Evolutionary conservation across 208 protist species (phyloP).

Genomic region (Strigomonas culicis): DNA sequence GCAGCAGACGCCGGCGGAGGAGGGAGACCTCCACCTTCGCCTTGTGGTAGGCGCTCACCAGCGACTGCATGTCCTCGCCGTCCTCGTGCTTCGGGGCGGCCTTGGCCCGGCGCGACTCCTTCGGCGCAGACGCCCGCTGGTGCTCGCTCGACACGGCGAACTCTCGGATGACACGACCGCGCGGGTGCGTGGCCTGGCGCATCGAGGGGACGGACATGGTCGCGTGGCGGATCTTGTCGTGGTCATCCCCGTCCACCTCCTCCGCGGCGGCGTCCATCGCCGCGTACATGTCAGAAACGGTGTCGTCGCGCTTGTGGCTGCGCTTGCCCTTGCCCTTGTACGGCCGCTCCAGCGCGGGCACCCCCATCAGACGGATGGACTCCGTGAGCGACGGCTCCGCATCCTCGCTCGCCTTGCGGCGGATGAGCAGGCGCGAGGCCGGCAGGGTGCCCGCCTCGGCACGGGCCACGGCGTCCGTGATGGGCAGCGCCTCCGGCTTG

Average conservation of each 20-base stretch:
- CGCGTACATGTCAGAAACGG: slow-evolving; percentile 41
- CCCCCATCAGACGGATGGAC: slow-evolving; percentile 83
- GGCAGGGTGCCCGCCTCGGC: slow-evolving; percentile 50
- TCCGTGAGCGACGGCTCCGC: slow-evolving; percentile 87
- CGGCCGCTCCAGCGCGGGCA: slow-evolving; percentile 46
- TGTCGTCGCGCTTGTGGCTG: slow-evolving; percentile 14
- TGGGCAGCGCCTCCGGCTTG: slow-evolving; percentile 47
- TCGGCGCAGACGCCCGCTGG: slow-evolving; percentile 4
- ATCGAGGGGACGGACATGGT: slow-evolving; percentile 43
- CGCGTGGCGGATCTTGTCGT: slow-evolving; percentile 51
- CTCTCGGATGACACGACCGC: slow-evolving; percentile 62
- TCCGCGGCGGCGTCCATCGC: slow-evolving; percentile 47
- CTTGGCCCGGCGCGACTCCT: background rate
- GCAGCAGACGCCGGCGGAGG: slow-evolving; percentile 69
- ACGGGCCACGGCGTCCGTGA: slow-evolving; percentile 48
- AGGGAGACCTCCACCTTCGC: slow-evolving; percentile 81
- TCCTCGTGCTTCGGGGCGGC: background rate
- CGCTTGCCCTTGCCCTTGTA: slow-evolving; percentile 33
- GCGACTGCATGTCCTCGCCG: slow-evolving; percentile 18
- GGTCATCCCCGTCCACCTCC: slow-evolving; percentile 69
- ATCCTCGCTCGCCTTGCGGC: slow-evolving; percentile 43
- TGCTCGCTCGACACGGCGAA: slow-evolving; percentile 64
- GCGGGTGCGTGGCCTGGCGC: slow-evolving; percentile 61
- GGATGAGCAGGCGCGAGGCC: slow-evolving; percentile 67
- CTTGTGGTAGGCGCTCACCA: slow-evolving; percentile 80